Evolutionary conservation across 2,329 filamentous ascomycete genomes (phyloP), one percentile per base, ranked within the genome.

Genomic region (Calonectria pseudoreteaudii): DNA sequence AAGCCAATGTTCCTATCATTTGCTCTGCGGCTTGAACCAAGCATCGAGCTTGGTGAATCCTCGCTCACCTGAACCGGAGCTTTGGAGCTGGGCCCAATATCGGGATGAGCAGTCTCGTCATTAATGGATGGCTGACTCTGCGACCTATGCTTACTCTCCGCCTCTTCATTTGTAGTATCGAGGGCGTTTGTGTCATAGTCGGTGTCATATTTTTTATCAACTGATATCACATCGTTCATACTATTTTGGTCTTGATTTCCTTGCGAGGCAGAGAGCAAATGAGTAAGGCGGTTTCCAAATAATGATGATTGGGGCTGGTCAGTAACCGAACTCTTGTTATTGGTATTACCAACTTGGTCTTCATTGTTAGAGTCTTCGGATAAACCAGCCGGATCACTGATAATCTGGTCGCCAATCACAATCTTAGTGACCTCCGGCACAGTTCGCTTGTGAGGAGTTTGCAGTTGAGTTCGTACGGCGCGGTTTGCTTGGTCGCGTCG

Each of bases 381-480:
- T 23, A 44, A 50, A 58, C 31, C 23, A 13, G 26, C 11, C 9
- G 38, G 13, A 30, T 28, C 38, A 10, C 13, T 74, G 26, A 76
- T 56, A 30, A 44, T 56, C 50, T 78, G 73, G 52, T 76, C 73
- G 28, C 80, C 78, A 58, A 81, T 79, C 8, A 75, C 72, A 44
- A 81, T 68, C 8, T 73, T 79, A 6, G 79, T 66, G 41, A 67
- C 36, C 18, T 77, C 69, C 30, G 71, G 66, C 34, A 53, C 41
- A 30, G 64, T 31, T n/a, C 56, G 73, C 23, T 58, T 68, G 16
- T 52, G 68, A n/a, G 70, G 31, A 13, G 64, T 31, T 56, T 72
- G 76, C 16, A 56, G 10, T 34, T 62, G 66, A 34, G 56, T 73
- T 44, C 28, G 26, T 49, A 50, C 30, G 10, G 47, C 20, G 30